These are phyloP conservation scores for Epithemia pelagica DNA, from an alignment of 108 stramenopile species.

Conservation along the genomic window DNA sequence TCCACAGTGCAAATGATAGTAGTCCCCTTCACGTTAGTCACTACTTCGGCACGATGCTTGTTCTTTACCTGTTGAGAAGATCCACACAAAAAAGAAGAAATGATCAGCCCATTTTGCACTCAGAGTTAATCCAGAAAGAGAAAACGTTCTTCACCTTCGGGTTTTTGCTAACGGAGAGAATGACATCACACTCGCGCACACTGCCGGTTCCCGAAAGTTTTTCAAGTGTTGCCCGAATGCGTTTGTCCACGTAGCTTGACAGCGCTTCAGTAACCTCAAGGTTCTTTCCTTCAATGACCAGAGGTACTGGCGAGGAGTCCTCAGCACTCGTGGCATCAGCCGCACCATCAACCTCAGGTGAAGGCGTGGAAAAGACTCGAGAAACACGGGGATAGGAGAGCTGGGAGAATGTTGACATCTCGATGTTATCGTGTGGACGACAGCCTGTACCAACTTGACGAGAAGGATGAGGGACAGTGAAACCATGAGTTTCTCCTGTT, in stretches of 20 bases:
- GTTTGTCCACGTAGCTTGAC: slow-evolving; percentile 64
- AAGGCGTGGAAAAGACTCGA: background rate
- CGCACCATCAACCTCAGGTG: background rate
- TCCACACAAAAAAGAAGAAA: background rate
- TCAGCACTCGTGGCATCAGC: background rate
- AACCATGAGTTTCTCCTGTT: no score
- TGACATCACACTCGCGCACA: slow-evolving; percentile 70
- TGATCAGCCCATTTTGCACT: no score
- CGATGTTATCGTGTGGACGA: no score
- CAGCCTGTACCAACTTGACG: no score
- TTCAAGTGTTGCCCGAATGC: slow-evolving; percentile 60
- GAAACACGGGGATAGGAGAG: no score
- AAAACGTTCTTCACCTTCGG: slow-evolving; percentile 79
- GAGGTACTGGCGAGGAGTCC: slow-evolving; percentile 23
- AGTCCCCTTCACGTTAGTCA: slow-evolving; percentile 71
- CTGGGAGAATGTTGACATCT: no score
- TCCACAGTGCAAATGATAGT: slow-evolving; percentile 64
- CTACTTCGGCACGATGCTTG: slow-evolving; percentile 69
- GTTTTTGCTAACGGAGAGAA: slow-evolving; percentile 78
- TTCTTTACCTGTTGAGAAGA: slow-evolving; percentile 45
- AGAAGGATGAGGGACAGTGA: no score
- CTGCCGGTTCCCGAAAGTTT: slow-evolving; percentile 55
- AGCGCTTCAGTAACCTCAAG: slow-evolving; percentile 77
- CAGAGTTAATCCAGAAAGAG: no score
- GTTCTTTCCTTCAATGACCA: slow-evolving; percentile 76